phyloP scores from a whole-genome alignment of 768 basidiomycete species.

The Rhodotorula babjevae region DNA sequence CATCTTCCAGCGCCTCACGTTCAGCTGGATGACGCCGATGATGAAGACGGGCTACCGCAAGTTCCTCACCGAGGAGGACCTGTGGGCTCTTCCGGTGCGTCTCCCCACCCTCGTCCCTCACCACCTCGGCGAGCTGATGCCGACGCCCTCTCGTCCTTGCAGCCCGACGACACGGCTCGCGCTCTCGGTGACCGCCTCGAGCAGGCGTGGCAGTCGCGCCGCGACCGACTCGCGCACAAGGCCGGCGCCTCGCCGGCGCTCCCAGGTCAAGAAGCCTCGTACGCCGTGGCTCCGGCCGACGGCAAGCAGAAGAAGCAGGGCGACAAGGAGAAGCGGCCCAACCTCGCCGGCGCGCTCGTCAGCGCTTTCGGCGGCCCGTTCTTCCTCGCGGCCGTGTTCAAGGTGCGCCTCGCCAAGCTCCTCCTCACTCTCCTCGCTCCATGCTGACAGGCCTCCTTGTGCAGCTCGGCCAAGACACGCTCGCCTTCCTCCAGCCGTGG shows the following conservation, averaged over 20 bases:
- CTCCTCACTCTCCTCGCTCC: too few species aligned
- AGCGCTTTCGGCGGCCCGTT: constrained; percentile 76
- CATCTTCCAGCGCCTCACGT: constrained; percentile 54
- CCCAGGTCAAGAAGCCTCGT: constrained; percentile 11
- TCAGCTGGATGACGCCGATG: constrained; percentile 81
- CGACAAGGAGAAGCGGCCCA: constrained; percentile 48
- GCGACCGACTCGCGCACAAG: constrained; percentile 13
- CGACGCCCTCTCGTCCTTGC: constrained; percentile 2
- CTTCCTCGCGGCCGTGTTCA: constrained; percentile 47
- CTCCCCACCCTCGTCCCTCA: neutral
- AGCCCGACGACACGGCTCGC: constrained; percentile 63
- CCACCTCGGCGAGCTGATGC: neutral
- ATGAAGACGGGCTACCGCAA: constrained; percentile 49
- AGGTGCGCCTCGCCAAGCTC: constrained; percentile 10
- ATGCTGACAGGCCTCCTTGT: neutral
- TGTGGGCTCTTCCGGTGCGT: constrained; percentile 59
- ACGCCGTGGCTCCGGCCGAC: constrained; percentile 18
- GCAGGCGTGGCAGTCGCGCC: constrained; percentile 56
- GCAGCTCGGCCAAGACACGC: constrained; percentile 59
- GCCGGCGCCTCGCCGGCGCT: neutral
- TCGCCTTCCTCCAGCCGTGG: constrained; percentile 82
- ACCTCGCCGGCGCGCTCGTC: constrained; percentile 68
- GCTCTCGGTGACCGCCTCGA: constrained; percentile 63
- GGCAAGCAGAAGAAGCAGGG: constrained; percentile 16
- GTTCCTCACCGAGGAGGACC: constrained; percentile 77